These are phyloP conservation scores for Coemansia sp. DNA, from an alignment of 192 early-diverging fungal genomes.

Conservation along the genomic window DNA sequence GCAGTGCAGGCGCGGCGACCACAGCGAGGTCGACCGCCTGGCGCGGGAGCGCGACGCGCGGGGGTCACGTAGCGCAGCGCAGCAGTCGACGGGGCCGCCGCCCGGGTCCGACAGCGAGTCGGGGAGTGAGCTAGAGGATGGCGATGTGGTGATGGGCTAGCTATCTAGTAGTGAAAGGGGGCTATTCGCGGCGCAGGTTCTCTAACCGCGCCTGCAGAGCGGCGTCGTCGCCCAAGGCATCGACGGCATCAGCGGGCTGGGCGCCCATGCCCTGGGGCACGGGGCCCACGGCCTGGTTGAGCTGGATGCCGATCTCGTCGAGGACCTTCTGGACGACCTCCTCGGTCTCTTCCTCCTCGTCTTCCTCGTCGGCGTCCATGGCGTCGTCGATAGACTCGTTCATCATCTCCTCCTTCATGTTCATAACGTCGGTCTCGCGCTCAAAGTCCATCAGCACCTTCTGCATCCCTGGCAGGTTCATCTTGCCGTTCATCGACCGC, in stretches of 20 bases:
- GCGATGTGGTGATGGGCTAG: no score
- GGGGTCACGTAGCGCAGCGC: background rate
- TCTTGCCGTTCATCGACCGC: slow-evolving; percentile 88
- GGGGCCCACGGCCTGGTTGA: slow-evolving; percentile 31
- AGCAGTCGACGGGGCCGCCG: no score
- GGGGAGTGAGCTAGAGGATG: background rate
- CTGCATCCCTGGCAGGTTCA: slow-evolving; percentile 90
- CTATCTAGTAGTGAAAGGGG: no score
- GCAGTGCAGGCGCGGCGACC: slow-evolving; percentile 36
- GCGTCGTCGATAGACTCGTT: slow-evolving; percentile 94
- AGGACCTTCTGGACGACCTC: slow-evolving; percentile 88
- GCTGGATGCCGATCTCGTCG: slow-evolving; percentile 90
- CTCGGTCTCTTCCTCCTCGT: slow-evolving; percentile 85
- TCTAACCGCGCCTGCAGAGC: slow-evolving; percentile 85
- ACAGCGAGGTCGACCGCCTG: slow-evolving; percentile 28
- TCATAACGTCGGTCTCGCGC: slow-evolving; percentile 89
- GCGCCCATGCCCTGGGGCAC: slow-evolving; percentile 53
- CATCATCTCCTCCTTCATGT: slow-evolving; percentile 99
- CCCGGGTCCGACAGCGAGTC: background rate
- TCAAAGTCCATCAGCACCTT: slow-evolving; percentile 99
- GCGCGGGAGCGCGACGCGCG: slow-evolving; percentile 30
- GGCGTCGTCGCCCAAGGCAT: slow-evolving; percentile 53
- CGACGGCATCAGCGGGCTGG: slow-evolving; percentile 43
- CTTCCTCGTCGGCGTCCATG: slow-evolving; percentile 78
- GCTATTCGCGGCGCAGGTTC: slow-evolving; percentile 78